These are phyloP conservation scores for Flaveria brownii DNA, from an alignment of 129 eudicot species.

Conservation along the genomic window DNA sequence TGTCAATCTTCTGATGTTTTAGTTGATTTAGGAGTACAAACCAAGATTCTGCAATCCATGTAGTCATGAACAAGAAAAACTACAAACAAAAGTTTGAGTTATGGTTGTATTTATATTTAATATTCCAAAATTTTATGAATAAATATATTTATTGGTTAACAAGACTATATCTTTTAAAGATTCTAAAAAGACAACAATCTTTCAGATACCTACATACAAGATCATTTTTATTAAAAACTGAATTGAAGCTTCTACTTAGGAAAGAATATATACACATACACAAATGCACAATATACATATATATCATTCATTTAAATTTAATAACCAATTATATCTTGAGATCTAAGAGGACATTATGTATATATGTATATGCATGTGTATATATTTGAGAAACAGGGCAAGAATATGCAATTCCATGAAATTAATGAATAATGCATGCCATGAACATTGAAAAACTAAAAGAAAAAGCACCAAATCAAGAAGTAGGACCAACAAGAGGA, in stretches of 20 bases:
- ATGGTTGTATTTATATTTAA: background rate
- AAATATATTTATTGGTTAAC: background rate
- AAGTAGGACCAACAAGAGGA: conserved; percentile 6
- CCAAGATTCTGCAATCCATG: conserved; percentile 5
- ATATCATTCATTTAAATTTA: no score
- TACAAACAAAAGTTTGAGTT: background rate
- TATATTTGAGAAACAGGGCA: background rate
- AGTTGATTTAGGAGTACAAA: background rate
- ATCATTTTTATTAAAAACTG: background rate
- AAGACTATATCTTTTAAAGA: background rate
- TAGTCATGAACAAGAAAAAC: background rate
- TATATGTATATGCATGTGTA: background rate
- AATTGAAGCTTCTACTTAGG: background rate
- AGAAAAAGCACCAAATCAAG: background rate
- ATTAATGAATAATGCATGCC: conserved; percentile 18
- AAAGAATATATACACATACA: background rate
- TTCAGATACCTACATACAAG: background rate
- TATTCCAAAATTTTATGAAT: background rate
- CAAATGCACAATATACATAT: no score
- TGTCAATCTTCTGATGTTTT: no score
- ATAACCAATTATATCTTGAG: no score
- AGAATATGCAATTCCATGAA: conserved; percentile 17
- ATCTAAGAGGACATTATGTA: no score
- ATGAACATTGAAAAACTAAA: conserved; percentile 8
- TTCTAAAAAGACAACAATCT: background rate